Base-by-base conservation (phyloP, 2,329 filamentous ascomycete species). In the Cytospora paraplurivora region DNA sequence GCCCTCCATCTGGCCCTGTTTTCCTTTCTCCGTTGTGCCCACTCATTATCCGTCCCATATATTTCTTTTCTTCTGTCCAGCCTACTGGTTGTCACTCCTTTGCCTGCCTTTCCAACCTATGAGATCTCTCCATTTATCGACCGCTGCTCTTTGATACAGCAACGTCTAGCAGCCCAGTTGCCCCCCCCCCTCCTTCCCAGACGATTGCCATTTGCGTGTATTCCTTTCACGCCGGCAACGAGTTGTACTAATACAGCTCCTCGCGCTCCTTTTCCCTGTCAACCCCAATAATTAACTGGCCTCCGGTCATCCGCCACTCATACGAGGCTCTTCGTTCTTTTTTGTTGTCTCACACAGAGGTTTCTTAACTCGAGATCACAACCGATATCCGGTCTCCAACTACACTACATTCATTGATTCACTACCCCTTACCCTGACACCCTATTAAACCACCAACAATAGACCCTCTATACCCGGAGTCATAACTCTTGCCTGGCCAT, bases 101-200 rank as follows among this genome's bases (percentile, higher is more conserved):
- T 74, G 71, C 70, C 69, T 71, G 66, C 68, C 66, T 67, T 72
- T 72, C 71, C 65, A 64, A 64, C 68, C 67, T 71, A 71, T 71
- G 71, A 72, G 69, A 71, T 68, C 73, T 73, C 77, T 74, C 73
- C 70, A 72, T 74, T 74, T 77, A 77, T 77, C 76, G 76, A 73
- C 71, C 72, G 74, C 73, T 75, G 74, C 73, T 76, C 75, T 79
- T 79, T 79, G 79, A 73, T 71, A 76, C 72, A 74, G 76, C 79
- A 79, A 79, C 81, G 84, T 81, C 82, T 82, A 82, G 82, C 77
- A 19, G n/a, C n/a, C n/a, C n/a, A n/a, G n/a, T n/a, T n/a, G n/a
- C 41, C 41, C n/a, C 41, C 41, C n/a, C n/a, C 41, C 7, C n/a
- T n/a, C n/a, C 82, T 81, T 84, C 79, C 81, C 75, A 75, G 76